Conservation (phyloP, 2,329 filamentous ascomycete species). For the Rasamsonia emersonii region DNA sequence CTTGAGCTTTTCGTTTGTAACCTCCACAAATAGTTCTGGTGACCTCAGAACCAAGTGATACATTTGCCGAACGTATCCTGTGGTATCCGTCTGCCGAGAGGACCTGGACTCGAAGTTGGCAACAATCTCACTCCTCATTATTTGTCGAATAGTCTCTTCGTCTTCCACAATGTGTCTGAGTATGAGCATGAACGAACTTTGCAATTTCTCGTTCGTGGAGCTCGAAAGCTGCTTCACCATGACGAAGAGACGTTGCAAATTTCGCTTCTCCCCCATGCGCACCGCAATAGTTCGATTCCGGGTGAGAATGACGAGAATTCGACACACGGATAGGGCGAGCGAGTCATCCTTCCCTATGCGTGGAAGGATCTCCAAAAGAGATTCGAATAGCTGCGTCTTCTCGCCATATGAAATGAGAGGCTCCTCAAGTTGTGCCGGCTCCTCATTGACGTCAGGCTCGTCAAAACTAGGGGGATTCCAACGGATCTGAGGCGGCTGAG, state of each 20-base stretch:
- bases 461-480: slow-evolving; percentile 55
- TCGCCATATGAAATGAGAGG: slow-evolving; percentile 56
- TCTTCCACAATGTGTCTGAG: slow-evolving; percentile 92
- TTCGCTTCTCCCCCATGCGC: slow-evolving; percentile 74
- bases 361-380: slow-evolving; percentile 74
- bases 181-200: slow-evolving; percentile 70
- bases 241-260: slow-evolving; percentile 81
- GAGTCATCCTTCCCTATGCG: slow-evolving; percentile 80
- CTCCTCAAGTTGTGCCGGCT: slow-evolving; percentile 52
- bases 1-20: slow-evolving; percentile 76
- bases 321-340: slow-evolving; percentile 71
- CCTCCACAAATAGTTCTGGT: slow-evolving; percentile 77
- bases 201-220: slow-evolving; percentile 65
- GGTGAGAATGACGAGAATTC: slow-evolving; percentile 81
- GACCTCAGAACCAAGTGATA: slow-evolving; percentile 72
- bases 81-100: slow-evolving; percentile 57
- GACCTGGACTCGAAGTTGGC: slow-evolving; percentile 58
- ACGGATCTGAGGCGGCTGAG: slow-evolving; percentile 63
- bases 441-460: slow-evolving; percentile 37
- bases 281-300: slow-evolving; percentile 67
- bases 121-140: slow-evolving; percentile 85
- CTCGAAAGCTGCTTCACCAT: slow-evolving; percentile 91
- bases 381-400: slow-evolving; percentile 62
- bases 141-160: slow-evolving; percentile 77
- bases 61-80: slow-evolving; percentile 65